Evolutionary conservation across 2,329 filamentous ascomycete species (phyloP).

Genomic region (Colletotrichum tabaci): DNA sequence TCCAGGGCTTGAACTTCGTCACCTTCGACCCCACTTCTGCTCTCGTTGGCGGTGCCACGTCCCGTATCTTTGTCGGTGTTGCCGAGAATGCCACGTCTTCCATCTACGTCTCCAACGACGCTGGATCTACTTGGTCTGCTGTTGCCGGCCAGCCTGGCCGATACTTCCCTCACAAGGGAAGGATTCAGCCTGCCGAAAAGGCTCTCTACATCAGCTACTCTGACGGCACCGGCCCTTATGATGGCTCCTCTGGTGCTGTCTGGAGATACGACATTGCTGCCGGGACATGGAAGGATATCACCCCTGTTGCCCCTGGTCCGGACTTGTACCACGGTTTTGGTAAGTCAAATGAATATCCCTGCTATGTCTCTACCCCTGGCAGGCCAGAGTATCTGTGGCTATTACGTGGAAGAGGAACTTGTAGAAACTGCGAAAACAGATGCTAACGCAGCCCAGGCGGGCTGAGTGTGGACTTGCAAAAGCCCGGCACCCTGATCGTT

Average conservation of each 20-base stretch:
- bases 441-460: constrained; percentile 49
- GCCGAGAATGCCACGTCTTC: constrained; percentile 67
- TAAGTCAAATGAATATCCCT: background rate
- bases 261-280: constrained; percentile 68
- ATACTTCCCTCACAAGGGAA: constrained; percentile 69
- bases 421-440: background rate
- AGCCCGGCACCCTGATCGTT: constrained; percentile 70
- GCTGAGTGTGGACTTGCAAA: constrained; percentile 66
- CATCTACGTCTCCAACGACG: constrained; percentile 68
- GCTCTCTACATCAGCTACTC: constrained; percentile 69
- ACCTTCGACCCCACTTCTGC: constrained; percentile 69
- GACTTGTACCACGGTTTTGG: constrained; percentile 70
- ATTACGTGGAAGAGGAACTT: fast-evolving
- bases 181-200: constrained; percentile 65
- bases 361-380: too few relatives aligned
- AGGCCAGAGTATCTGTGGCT: background rate
- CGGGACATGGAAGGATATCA: constrained; percentile 69
- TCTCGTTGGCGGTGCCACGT: constrained; percentile 62
- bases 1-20: constrained; percentile 65
- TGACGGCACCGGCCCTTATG: constrained; percentile 71
- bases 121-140: constrained; percentile 66
- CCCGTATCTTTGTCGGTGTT: constrained; percentile 70
- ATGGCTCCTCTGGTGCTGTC: constrained; percentile 67
- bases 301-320: constrained; percentile 61
- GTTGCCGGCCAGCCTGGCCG: constrained; percentile 64